Evolutionary conservation across 129 eudicot species (phyloP).

Genomic region (Rutidosis leptorrhynchoides): DNA sequence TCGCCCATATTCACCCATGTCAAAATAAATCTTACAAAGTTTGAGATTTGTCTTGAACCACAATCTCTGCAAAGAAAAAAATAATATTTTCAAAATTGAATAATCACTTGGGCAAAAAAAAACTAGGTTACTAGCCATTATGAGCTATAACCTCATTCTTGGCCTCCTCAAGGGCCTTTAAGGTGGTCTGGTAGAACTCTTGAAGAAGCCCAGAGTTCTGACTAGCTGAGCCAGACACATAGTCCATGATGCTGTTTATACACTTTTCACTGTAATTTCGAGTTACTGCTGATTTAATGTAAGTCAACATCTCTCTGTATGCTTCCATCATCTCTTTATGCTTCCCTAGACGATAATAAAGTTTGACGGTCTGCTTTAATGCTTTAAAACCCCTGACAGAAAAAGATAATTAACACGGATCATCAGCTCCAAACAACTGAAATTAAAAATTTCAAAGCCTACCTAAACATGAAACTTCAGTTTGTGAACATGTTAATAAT

Average conservation of each 20-base stretch:
- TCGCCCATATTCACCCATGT: conserved; percentile 95
- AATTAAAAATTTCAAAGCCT: conserved; percentile 5
- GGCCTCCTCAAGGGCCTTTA: conserved; percentile 98
- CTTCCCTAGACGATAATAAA: conserved; percentile 82
- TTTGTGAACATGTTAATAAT: too few relatives aligned
- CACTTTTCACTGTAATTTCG: conserved; percentile 97
- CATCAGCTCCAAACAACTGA: too few relatives aligned
- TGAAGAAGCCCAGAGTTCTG: conserved; percentile 87
- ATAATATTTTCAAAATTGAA: too few relatives aligned
- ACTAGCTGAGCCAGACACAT: conserved; percentile 98
- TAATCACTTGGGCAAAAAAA: too few relatives aligned
- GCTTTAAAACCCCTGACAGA: conserved; percentile 99
- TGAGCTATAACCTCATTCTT: conserved; percentile 80
- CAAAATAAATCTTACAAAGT: conserved; percentile 99
- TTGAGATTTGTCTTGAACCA: conserved; percentile 99
- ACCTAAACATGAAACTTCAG: too few relatives aligned
- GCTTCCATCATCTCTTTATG: conserved; percentile 97
- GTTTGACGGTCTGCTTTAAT: conserved; percentile 92
- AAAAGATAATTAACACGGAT: too few relatives aligned
- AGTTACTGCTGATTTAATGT: conserved; percentile 95
- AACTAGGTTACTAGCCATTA: too few relatives aligned
- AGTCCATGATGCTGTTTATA: conserved; percentile 97
- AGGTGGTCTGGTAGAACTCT: conserved; percentile 92
- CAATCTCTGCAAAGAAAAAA: conserved; percentile 55
- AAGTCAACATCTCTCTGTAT: conserved; percentile 93